These are phyloP conservation scores for Phaeotremella fagi DNA, from an alignment of 768 basidiomycete species.

Conservation along the genomic window DNA sequence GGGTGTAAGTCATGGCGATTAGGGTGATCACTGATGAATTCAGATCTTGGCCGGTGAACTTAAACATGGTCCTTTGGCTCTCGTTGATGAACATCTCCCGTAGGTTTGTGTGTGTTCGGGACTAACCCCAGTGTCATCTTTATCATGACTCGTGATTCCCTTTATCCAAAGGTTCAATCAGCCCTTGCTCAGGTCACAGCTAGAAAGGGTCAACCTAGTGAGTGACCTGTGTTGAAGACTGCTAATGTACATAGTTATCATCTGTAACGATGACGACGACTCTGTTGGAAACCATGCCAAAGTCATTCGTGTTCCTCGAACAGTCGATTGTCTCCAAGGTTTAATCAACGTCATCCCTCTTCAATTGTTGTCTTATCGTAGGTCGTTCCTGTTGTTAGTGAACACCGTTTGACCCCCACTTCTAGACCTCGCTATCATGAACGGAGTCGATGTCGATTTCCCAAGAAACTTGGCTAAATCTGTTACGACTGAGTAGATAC, in stretches of 20 bases:
- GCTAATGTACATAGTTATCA: conserved; percentile 64
- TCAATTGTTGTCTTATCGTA: conserved; percentile 83
- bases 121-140: conserved; percentile 63
- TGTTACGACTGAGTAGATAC: conserved; percentile 41
- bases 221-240: conserved; percentile 13
- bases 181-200: conserved; percentile 96
- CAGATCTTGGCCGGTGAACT: conserved; percentile 96
- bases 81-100: conserved; percentile 98
- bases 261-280: conserved; percentile 89
- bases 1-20: conserved; percentile 43
- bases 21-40: background rate
- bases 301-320: conserved; percentile 90
- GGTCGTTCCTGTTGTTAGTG: conserved; percentile 1
- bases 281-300: conserved; percentile 63
- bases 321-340: conserved; percentile 91
- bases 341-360: conserved; percentile 94
- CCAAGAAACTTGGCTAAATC: conserved; percentile 74
- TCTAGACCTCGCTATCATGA: conserved; percentile 76
- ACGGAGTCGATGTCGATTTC: conserved; percentile 97
- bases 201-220: conserved; percentile 72
- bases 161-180: conserved; percentile 96
- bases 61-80: conserved; percentile 95
- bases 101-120: conserved; percentile 17
- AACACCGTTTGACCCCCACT: conserved; percentile 1
- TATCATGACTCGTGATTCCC: conserved; percentile 97